Base-by-base conservation (phyloP, 2,329 filamentous ascomycete species). In the Raffaelea ambrosiae region DNA sequence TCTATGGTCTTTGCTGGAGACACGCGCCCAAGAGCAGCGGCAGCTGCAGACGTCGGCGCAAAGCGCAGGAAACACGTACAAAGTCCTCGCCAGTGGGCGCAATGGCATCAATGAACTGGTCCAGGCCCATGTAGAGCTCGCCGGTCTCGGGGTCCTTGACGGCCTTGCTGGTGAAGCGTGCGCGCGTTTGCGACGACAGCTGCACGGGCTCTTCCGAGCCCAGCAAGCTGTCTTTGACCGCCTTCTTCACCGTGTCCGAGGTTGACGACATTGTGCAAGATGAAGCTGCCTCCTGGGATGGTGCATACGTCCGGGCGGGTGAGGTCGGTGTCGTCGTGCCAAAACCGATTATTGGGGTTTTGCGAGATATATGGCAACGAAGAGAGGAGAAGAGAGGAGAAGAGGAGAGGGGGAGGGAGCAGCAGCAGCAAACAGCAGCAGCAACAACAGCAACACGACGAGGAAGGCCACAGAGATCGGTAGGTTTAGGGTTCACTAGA, bases 41-140 rank as follows among this genome's bases (percentile, higher is more conserved):
- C 19, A 26, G 20, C 42, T 42, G 33, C 29, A 55, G 48, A 36
- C 35, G 49, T 44, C n/a, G n/a, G n/a, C 5, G 14, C 19, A 39
- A 23, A 29, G 26, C 7, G 26, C 22, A 41, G 7, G 14, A 43
- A 46, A 18, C 35, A 77, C 86, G 81, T 72, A 96, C 91, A 69
- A 93, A 97, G 71, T 97, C 89, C 67, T 95, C 88, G 51, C 81
- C 75, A 43, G 77, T 76, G 5, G 93, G 93, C 57, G 88, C 90
- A 69, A 98, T 82, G 23, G 91, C 91, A 60, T 90, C 76, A 59
- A 96, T 81, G 65, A 98, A 98, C 63, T 94, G 80, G n/a, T 90
- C 80, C 53, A 85, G 79, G 41, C 77, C 82, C 79, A 98, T 86
- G 62, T 78, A 88, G 48, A 82, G 72, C 60, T 96, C 88, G 50